A percentile compares a stretch with the other conserved stretches of the same genome.
Evolutionary conservation across 139 green algal species (phyloP).

Genomic region (Chara braunii): DNA sequence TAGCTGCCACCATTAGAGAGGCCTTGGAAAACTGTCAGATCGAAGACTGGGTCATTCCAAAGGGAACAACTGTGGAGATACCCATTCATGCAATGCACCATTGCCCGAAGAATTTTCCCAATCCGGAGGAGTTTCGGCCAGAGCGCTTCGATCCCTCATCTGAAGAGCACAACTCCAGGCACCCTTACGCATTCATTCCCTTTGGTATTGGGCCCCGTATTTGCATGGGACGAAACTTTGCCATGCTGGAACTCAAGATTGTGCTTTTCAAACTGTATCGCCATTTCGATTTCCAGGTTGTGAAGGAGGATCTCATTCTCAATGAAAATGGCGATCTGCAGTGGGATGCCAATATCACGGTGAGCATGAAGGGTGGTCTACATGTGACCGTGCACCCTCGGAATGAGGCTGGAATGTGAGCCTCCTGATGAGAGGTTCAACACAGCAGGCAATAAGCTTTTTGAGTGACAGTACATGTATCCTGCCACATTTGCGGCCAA

Average conservation of each 20-base stretch:
- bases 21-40: slow-evolving; percentile 25
- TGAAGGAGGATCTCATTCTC: no score
- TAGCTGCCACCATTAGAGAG: slow-evolving; percentile 33
- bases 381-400: no score
- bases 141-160: slow-evolving; percentile 47
- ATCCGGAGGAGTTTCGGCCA: slow-evolving; percentile 45
- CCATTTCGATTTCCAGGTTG: slow-evolving; percentile 29
- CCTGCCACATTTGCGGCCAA: no score
- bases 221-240: slow-evolving; percentile 55
- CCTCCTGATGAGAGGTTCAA: no score
- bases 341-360: no score
- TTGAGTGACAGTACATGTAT: no score
- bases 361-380: no score
- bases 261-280: slow-evolving; percentile 46
- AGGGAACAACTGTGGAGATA: slow-evolving; percentile 42
- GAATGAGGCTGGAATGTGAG: no score
- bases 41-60: slow-evolving; percentile 31
- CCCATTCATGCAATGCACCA: slow-evolving; percentile 47
- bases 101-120: slow-evolving; percentile 38
- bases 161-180: background rate
- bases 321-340: no score
- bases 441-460: no score
- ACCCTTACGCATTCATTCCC: slow-evolving; percentile 44
- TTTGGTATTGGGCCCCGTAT: slow-evolving; percentile 52
- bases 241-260: slow-evolving; percentile 46